Conservation (phyloP, 768 basidiomycete genomes). For the Pleurotus sapidus region DNA sequence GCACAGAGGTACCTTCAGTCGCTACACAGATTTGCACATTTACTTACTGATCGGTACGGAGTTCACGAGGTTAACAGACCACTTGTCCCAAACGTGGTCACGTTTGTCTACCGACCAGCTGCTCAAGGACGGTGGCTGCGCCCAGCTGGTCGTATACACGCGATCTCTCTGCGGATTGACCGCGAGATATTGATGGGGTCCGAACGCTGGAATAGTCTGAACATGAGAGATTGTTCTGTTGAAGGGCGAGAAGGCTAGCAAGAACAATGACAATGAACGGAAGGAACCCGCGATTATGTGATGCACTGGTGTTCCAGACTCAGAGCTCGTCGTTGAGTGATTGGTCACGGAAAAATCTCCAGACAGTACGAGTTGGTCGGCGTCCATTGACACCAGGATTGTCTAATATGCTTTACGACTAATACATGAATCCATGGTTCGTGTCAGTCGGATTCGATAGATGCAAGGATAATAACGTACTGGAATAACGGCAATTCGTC, state of each 20-base stretch:
- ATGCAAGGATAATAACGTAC: no score
- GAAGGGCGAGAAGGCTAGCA: slow-evolving; percentile 45
- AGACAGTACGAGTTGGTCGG: neutral
- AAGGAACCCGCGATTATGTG: slow-evolving; percentile 50
- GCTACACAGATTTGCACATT: no score
- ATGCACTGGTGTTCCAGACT: slow-evolving; percentile 12
- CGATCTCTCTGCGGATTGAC: slow-evolving; percentile 29
- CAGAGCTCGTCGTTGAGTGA: neutral
- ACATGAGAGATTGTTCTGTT: slow-evolving; percentile 36
- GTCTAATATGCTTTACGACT: neutral
- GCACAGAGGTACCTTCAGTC: neutral
- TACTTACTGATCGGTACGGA: slow-evolving; percentile 42
- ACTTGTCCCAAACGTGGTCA: slow-evolving; percentile 13
- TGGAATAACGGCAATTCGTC: no score
- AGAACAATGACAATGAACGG: slow-evolving; percentile 46
- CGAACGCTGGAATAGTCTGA: slow-evolving; percentile 39
- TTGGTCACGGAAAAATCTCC: neutral
- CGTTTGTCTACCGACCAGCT: slow-evolving; percentile 40
- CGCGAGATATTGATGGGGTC: slow-evolving; percentile 52
- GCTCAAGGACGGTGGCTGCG: slow-evolving; percentile 40
- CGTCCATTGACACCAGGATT: neutral
- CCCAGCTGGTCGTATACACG: slow-evolving; percentile 52
- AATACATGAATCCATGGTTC: no score
- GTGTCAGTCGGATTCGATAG: no score
- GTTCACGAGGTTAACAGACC: slow-evolving; percentile 37